Evolutionary conservation across 208 protist genomes (phyloP).

Genomic region (Vickermania ingenoplastis): DNA sequence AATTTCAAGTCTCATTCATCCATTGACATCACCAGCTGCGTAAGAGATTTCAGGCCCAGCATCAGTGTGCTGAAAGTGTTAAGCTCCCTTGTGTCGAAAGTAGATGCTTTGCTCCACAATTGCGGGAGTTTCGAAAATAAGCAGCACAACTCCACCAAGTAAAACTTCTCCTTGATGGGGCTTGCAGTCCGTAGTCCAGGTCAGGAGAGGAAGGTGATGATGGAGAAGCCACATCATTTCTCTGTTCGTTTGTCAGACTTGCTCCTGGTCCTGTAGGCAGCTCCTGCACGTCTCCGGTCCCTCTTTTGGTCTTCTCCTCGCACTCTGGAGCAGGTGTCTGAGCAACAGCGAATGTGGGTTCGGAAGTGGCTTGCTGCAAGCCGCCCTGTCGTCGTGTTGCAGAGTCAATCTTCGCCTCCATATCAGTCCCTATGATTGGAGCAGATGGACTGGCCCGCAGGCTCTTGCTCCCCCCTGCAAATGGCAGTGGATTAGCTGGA

Average conservation of each 20-base stretch:
- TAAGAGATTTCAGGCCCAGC: background rate
- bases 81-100: background rate
- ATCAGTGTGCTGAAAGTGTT: background rate
- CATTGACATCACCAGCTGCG: background rate
- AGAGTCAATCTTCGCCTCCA: background rate
- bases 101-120: background rate
- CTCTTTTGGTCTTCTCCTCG: background rate
- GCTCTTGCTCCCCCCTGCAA: background rate
- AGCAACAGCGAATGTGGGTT: background rate
- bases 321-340: no score
- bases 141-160: background rate
- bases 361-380: background rate
- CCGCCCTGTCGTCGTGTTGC: no score
- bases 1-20: no score
- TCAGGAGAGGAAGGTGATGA: background rate
- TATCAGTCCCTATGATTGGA: background rate
- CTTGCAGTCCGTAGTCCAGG: background rate
- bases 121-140: background rate
- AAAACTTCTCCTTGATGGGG: background rate
- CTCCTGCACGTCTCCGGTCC: background rate
- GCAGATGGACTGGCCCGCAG: background rate
- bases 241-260: background rate
- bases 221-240: background rate
- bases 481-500: conserved; percentile 2
- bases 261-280: background rate